A percentile compares a stretch with the other conserved stretches of the same genome.
phyloP scores from a whole-genome alignment of 1,139 yeast genomes.

The Yamadazyma oceani region DNA sequence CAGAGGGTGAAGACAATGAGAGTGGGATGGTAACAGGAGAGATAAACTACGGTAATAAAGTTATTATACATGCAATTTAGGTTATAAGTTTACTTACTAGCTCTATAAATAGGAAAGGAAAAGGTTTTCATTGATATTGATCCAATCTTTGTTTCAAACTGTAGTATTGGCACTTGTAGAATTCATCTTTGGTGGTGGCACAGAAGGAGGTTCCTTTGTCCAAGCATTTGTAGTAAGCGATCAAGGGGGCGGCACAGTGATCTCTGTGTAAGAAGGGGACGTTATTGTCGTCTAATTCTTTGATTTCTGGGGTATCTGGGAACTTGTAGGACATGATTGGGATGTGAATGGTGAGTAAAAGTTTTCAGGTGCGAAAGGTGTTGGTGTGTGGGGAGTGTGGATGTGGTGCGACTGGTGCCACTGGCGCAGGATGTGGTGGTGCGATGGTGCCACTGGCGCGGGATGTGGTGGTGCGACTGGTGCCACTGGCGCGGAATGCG shows the following conservation, averaged over 20 bases:
- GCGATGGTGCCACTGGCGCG: no score
- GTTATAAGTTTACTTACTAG: no score
- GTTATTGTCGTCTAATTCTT: constrained; percentile 42
- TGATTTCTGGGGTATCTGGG: constrained; percentile 1
- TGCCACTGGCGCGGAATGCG: no score
- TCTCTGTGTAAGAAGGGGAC: constrained; percentile 51
- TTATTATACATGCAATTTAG: no score
- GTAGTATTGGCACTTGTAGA: constrained; percentile 48
- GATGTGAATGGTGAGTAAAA: background rate
- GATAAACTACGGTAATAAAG: no score
- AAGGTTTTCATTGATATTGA: constrained; percentile 2
- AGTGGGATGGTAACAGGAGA: no score
- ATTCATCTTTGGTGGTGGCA: constrained; percentile 42
- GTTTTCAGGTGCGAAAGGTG: constrained; percentile 1
- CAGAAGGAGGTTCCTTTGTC: constrained; percentile 49
- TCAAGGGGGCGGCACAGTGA: constrained; percentile 47
- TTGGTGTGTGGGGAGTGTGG: no score
- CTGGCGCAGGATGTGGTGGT: no score
- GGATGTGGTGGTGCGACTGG: no score
- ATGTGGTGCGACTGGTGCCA: no score
- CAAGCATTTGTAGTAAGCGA: constrained; percentile 47
- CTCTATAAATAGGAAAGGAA: background rate
- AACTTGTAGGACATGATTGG: background rate
- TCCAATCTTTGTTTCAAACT: constrained; percentile 47
- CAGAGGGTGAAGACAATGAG: no score